Percentiles rank a stretch among this genome's conserved stretches.
phyloP scores from a whole-genome alignment of 441 rosid genomes.

The Monsonia emarginata region DNA sequence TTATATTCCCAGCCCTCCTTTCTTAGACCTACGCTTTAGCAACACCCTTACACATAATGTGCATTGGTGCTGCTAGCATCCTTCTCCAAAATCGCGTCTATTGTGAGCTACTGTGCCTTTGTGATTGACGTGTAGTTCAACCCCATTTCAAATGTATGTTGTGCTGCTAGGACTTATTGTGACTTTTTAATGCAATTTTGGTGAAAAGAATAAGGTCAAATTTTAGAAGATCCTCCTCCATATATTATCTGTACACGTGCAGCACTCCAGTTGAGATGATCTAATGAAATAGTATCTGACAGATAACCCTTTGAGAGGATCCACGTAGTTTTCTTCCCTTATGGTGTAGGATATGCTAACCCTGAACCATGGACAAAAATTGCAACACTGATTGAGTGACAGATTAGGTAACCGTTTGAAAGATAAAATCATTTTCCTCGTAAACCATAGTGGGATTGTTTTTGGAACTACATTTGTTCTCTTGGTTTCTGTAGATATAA shows the following conservation, averaged over 20 bases:
- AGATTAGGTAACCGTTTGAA: neutral
- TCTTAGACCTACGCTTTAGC: constrained; percentile 2
- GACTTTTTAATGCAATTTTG: neutral
- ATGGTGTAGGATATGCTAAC: neutral
- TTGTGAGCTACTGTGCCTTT: neutral
- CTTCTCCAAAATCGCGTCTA: neutral
- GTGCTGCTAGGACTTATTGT: neutral
- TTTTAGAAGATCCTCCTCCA: neutral
- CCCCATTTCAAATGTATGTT: neutral
- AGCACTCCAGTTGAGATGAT: neutral
- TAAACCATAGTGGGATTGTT: neutral
- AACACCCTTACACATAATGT: constrained; percentile 2
- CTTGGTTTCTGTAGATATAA: neutral
- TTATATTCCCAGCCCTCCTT: neutral
- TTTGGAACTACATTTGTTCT: neutral
- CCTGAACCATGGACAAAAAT: neutral
- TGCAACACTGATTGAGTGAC: neutral
- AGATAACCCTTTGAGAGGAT: no score
- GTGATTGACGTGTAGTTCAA: neutral
- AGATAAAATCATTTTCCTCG: constrained; percentile 2
- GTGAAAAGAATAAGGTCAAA: neutral
- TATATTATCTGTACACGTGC: neutral
- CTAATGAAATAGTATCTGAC: neutral
- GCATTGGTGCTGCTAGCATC: constrained; percentile 2
- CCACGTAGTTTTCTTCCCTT: neutral